A percentile compares a stretch with the other conserved stretches of the same genome.
Evolutionary conservation across 306 rosid genomes (phyloP).

Genomic region (Abrus pulchellus): DNA sequence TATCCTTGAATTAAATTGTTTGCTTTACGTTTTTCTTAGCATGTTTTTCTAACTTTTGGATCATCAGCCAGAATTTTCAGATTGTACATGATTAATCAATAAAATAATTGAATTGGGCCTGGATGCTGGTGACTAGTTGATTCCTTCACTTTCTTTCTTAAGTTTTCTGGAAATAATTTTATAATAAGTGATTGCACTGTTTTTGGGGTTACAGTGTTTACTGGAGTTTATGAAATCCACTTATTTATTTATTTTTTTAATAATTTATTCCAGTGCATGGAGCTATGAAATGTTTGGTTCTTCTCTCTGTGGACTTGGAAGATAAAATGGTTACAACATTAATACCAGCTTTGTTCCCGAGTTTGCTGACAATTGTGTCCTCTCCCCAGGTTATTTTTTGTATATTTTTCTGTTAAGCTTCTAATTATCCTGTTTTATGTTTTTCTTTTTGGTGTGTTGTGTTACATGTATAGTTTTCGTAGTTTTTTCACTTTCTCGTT

Average conservation of each 20-base stretch:
- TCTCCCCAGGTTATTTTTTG: conserved; percentile 74
- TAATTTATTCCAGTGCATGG: conserved; percentile 76
- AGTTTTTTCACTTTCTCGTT: not conserved
- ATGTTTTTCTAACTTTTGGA: conserved; percentile 27
- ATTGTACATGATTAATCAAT: conserved; percentile 12
- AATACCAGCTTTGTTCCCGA: conserved; percentile 83
- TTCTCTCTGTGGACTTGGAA: conserved; percentile 89
- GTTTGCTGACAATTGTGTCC: conserved; percentile 81
- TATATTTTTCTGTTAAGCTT: conserved; percentile 31
- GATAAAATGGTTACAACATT: conserved; percentile 82
- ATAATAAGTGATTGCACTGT: conserved; percentile 15
- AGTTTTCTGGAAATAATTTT: conserved; percentile 27
- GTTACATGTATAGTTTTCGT: not conserved
- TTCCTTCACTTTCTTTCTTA: conserved; percentile 25
- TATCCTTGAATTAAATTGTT: conserved; percentile 20
- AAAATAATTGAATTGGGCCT: conserved; percentile 7
- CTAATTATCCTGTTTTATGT: conserved; percentile 17
- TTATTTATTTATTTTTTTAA: conserved; percentile 7
- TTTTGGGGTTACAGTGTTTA: conserved; percentile 28
- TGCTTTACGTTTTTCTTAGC: conserved; percentile 25
- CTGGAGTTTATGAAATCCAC: conserved; percentile 39
- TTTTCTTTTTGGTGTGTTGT: not conserved
- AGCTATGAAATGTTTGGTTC: conserved; percentile 93
- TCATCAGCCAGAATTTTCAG: conserved; percentile 16
- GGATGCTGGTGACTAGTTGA: conserved; percentile 32